These are phyloP conservation scores for Mycena pura DNA, from an alignment of 768 basidiomycete genomes.

Conservation along the genomic window DNA sequence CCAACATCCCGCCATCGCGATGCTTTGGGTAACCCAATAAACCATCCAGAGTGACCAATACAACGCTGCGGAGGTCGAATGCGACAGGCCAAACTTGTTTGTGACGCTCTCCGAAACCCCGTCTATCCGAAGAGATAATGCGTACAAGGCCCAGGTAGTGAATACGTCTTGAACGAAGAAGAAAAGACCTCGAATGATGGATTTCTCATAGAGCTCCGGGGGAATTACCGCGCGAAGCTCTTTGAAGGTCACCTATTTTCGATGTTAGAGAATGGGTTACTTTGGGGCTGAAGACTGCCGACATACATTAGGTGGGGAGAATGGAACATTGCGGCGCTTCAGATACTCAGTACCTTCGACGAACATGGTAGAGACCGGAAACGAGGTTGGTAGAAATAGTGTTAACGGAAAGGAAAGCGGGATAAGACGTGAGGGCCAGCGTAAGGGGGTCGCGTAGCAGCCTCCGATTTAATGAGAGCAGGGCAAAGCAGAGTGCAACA, in stretches of 20 bases:
- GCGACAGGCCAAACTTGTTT: neutral
- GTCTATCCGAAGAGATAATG: neutral
- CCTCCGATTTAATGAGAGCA: too few species aligned
- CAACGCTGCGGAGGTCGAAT: neutral
- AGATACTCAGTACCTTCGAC: slow-evolving; percentile 2
- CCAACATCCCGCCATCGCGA: slow-evolving; percentile 9
- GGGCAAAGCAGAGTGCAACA: too few species aligned
- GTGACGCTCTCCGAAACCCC: neutral
- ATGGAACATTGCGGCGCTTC: slow-evolving; percentile 5
- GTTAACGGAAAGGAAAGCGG: neutral
- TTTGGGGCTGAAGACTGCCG: too few species aligned
- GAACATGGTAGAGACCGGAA: neutral
- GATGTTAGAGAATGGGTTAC: too few species aligned
- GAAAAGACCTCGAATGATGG: neutral
- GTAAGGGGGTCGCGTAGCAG: too few species aligned
- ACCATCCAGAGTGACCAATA: slow-evolving; percentile 2
- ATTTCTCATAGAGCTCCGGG: neutral
- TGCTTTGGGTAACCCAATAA: slow-evolving; percentile 9
- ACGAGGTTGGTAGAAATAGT: neutral
- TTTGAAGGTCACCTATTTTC: neutral
- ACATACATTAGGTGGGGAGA: neutral
- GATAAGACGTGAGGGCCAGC: too few species aligned
- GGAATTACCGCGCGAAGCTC: neutral
- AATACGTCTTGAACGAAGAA: neutral
- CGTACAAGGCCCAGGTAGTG: neutral